Conservation (phyloP, 2,329 filamentous ascomycete genomes). For the Microsporum canis region DNA sequence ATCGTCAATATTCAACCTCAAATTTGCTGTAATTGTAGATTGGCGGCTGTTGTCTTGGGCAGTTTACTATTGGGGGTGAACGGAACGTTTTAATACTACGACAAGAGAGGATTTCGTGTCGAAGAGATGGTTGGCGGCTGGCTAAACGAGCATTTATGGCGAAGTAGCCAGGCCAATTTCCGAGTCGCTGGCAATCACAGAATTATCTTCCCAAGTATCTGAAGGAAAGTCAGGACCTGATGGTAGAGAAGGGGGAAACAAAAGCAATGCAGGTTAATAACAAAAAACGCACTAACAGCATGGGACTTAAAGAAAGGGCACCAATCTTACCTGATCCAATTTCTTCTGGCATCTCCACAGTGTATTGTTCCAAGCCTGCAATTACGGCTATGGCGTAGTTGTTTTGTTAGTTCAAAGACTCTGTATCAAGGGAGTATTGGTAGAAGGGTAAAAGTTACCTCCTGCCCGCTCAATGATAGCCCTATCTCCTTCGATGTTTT, state of each 20-base stretch:
- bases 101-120: background rate
- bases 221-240: slow-evolving; percentile 32
- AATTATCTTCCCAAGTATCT: slow-evolving; percentile 35
- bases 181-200: slow-evolving; percentile 31
- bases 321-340: slow-evolving; percentile 28
- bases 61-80: background rate
- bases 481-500: slow-evolving; percentile 27
- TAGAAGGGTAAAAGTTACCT: slow-evolving; percentile 20
- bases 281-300: slow-evolving; percentile 13
- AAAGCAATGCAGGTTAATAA: slow-evolving; percentile 2
- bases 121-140: background rate
- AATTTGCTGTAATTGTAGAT: background rate
- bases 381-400: slow-evolving; percentile 21
- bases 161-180: slow-evolving; percentile 29
- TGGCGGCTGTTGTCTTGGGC: background rate
- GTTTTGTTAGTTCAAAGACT: slow-evolving; percentile 7
- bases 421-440: background rate
- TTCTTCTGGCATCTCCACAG: slow-evolving; percentile 30
- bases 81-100: background rate
- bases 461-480: slow-evolving; percentile 24
- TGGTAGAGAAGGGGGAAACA: slow-evolving; percentile 17
- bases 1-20: background rate
- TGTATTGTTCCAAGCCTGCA: slow-evolving; percentile 25
- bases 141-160: slow-evolving; percentile 14
- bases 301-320: background rate